Percentiles rank a stretch among this genome's conserved stretches.
These are phyloP conservation scores for Cutaneotrichosporon spelunceum DNA, from an alignment of 1,284 basidiomycete species.

Conservation along the genomic window DNA sequence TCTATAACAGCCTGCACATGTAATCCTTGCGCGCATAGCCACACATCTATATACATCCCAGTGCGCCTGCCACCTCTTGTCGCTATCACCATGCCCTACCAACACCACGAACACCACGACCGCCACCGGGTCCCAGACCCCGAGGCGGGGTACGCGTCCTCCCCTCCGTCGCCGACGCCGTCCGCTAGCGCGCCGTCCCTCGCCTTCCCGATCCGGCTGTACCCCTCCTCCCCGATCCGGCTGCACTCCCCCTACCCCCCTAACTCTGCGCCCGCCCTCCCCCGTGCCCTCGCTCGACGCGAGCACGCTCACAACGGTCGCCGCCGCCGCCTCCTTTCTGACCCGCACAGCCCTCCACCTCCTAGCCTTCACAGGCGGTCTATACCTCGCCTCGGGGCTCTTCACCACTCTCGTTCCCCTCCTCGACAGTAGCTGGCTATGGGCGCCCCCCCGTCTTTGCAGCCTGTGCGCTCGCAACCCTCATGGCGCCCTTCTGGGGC, in stretches of 20 bases:
- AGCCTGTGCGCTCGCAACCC: not conserved
- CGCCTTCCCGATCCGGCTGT: too few relatives aligned
- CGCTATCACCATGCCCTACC: too few relatives aligned
- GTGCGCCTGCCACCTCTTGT: too few relatives aligned
- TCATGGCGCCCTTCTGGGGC: not conserved
- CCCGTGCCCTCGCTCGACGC: not conserved
- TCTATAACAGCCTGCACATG: too few relatives aligned
- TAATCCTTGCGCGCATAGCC: too few relatives aligned
- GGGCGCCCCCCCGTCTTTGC: not conserved
- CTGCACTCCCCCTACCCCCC: not conserved
- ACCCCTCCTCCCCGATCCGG: not conserved
- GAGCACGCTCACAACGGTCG: not conserved
- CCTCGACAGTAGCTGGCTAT: not conserved
- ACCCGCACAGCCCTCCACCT: not conserved
- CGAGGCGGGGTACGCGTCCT: too few relatives aligned
- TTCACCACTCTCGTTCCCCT: not conserved
- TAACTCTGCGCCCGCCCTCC: not conserved
- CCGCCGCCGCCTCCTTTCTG: not conserved
- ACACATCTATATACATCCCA: too few relatives aligned
- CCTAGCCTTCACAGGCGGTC: not conserved
- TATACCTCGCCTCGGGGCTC: not conserved
- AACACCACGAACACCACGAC: too few relatives aligned
- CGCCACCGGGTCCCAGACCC: too few relatives aligned
- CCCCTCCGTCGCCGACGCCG: too few relatives aligned
- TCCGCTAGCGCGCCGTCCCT: too few relatives aligned